Base-by-base conservation (phyloP, 2,329 filamentous ascomycete species). In the Mycosphaerella arachidis region DNA sequence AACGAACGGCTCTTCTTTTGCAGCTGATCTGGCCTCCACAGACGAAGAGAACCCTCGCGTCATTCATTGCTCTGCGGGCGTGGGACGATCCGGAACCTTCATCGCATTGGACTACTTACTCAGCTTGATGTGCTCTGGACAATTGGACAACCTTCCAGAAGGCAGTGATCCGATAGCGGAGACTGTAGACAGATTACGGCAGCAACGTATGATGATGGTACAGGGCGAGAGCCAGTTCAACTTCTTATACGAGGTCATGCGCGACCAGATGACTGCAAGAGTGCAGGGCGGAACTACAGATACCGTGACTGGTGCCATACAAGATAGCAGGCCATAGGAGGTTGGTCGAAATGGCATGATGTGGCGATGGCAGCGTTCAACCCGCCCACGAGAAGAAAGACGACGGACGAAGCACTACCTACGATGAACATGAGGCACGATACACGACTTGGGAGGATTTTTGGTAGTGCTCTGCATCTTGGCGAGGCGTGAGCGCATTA, bases 121-220 rank as follows among this genome's bases (percentile, higher is more conserved):
- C 64, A 83, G 87, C 37, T 91, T 97, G 74, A 81, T 97, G 9
- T 86, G 90, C 29, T 83, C 86, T 6, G 93, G 92, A 53, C 82
- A 86, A 24, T 76, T 96, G 53, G 81, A 82, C 48, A 67, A 71
- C 59, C 20, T 71, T 8, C 65, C 76, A 8, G 75, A 80, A 10
- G 76, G 80, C 51, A 70, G 75, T 29, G 92, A 97, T 69, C 83
- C 88, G 2, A 82, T 99, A 45, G 90, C 86, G 66, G 82, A 89
- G 18, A 89, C 89, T 0, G 92, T 99, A 56, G 88, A 96, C 68
- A 77, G 79, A 61, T 81, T 99, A 57, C 84, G 94, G 48, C 85
- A 93, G 74, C 94, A 99, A 79, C 84, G 94, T 18, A 90, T 91
- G 78, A 90, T 88, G 76, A 99, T 99, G 94, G 94, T 99, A 5